Percentiles rank a stretch among this genome's conserved stretches.
These are phyloP conservation scores for Pyricularia sp. DNA, from an alignment of 2,329 filamentous ascomycete genomes.

Conservation along the genomic window DNA sequence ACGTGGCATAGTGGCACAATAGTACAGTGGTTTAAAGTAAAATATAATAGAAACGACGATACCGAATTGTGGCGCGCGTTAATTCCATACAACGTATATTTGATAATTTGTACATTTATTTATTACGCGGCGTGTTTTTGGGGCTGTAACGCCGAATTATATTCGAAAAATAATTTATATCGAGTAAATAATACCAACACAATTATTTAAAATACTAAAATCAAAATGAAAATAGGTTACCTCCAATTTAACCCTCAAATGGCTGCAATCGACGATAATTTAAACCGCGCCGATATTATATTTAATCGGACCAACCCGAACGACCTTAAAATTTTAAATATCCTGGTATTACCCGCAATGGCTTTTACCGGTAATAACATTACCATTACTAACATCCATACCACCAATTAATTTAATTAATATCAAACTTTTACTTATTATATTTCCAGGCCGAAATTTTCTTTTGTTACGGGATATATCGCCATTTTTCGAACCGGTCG, in stretches of 20 bases:
- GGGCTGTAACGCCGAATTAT: too few species aligned
- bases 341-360: constrained; percentile 67
- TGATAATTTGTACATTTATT: too few species aligned
- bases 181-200: too few species aligned
- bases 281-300: constrained; percentile 57
- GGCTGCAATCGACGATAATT: constrained; percentile 60
- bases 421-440: too few species aligned
- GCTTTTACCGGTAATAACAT: constrained; percentile 57
- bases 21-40: too few species aligned
- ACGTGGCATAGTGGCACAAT: too few species aligned
- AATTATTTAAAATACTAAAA: neutral
- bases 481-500: constrained; percentile 58
- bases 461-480: constrained; percentile 56
- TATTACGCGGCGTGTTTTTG: too few species aligned
- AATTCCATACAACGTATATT: too few species aligned
- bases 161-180: too few species aligned
- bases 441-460: constrained; percentile 62
- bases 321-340: constrained; percentile 55
- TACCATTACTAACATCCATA: neutral
- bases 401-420: neutral
- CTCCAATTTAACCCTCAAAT: constrained; percentile 65
- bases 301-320: constrained; percentile 42
- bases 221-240: constrained; percentile 29
- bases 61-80: too few species aligned
- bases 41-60: too few species aligned